Percentiles rank a stretch among this genome's conserved stretches.
These are phyloP conservation scores for Polytrichum formosum DNA, from an alignment of 225 moss, liverwort and hornwort genomes.

Conservation along the genomic window DNA sequence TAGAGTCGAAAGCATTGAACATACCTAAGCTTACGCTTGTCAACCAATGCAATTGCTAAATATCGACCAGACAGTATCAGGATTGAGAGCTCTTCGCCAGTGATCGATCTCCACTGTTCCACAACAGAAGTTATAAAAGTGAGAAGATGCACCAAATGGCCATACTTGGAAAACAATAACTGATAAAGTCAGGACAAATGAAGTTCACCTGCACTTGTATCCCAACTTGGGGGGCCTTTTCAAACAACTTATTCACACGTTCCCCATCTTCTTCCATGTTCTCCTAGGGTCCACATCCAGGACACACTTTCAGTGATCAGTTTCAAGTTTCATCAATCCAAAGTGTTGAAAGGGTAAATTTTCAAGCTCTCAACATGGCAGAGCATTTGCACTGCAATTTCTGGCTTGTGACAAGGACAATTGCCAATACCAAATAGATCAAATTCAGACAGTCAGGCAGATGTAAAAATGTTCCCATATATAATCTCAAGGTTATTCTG, in stretches of 20 bases:
- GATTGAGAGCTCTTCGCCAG: constrained; percentile 89
- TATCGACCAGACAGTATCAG: constrained; percentile 91
- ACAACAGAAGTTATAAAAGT: constrained; percentile 1
- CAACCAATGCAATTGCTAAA: constrained; percentile 95
- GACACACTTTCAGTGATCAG: no score
- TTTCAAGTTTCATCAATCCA: no score
- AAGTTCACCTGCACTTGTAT: constrained; percentile 73
- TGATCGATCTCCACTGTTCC: constrained; percentile 89
- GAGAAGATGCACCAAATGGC: constrained; percentile 8
- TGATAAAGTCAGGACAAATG: neutral
- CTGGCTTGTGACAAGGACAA: no score
- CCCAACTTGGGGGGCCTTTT: constrained; percentile 81
- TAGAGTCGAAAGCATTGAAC: neutral
- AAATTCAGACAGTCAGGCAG: no score
- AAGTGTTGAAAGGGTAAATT: no score
- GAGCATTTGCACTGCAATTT: no score
- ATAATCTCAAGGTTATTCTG: no score
- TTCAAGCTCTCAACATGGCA: no score
- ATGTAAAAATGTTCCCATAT: no score
- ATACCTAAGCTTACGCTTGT: constrained; percentile 97
- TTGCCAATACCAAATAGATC: no score
- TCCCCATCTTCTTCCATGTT: constrained; percentile 94
- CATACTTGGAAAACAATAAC: no score
- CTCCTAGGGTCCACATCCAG: constrained; percentile 34
- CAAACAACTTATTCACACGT: constrained; percentile 89